Percentiles rank a stretch among this genome's conserved stretches.
These are phyloP conservation scores for Stachybotrys echinatus DNA, from an alignment of 2,329 filamentous ascomycete species.

Conservation along the genomic window DNA sequence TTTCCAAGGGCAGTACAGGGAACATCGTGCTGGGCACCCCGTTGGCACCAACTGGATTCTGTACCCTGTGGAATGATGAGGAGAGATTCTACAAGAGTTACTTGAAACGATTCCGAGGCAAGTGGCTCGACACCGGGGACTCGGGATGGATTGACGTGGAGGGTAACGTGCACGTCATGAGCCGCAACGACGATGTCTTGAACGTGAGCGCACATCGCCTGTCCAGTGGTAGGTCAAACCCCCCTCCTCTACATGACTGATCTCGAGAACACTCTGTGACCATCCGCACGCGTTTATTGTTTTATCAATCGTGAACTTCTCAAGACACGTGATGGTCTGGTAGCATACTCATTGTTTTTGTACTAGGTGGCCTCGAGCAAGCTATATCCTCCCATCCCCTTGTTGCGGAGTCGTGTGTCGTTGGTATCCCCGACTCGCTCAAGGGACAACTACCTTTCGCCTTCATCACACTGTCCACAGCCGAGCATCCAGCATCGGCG, in stretches of 20 bases:
- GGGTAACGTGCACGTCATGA: slow-evolving; percentile 61
- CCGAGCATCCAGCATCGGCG: slow-evolving; percentile 45
- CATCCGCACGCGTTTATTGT: not conserved
- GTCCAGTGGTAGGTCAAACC: slow-evolving; percentile 61
- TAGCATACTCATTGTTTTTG: slow-evolving; percentile 6
- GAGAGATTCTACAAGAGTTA: slow-evolving; percentile 84
- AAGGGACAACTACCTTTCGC: slow-evolving; percentile 93
- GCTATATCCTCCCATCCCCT: slow-evolving; percentile 75
- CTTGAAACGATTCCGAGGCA: slow-evolving; percentile 71
- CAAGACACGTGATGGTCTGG: not conserved
- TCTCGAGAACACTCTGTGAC: not conserved
- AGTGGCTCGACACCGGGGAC: slow-evolving; percentile 89
- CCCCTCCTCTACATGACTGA: not conserved
- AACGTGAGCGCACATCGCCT: slow-evolving; percentile 94
- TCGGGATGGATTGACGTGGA: slow-evolving; percentile 79
- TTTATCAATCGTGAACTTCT: not conserved
- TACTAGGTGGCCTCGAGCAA: slow-evolving; percentile 77
- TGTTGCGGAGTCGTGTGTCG: slow-evolving; percentile 79
- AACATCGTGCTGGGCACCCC: slow-evolving; percentile 86
- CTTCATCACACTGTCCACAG: slow-evolving; percentile 58
- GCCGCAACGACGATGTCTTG: slow-evolving; percentile 75
- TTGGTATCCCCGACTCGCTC: slow-evolving; percentile 77
- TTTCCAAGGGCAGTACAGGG: slow-evolving; percentile 72
- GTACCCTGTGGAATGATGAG: slow-evolving; percentile 80
- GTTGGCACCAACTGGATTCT: slow-evolving; percentile 79